Base-by-base conservation (phyloP, 2,329 filamentous ascomycete species). In the Bipolaris cookei region DNA sequence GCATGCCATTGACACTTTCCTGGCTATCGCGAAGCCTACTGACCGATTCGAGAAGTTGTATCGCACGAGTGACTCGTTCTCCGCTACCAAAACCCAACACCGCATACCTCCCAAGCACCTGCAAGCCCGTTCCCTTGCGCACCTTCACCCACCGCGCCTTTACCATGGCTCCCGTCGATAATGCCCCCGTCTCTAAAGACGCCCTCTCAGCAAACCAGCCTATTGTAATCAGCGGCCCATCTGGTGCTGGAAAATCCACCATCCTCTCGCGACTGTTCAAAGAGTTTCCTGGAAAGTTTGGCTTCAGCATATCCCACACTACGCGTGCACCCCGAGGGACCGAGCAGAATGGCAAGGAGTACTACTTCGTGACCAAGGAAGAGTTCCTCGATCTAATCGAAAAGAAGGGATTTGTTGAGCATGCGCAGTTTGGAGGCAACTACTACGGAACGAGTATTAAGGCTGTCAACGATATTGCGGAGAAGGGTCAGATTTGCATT, bases 341-440 rank as follows among this genome's bases (percentile, higher is more conserved):
- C 69, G 93, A 97, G 79, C 70, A 85, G 63, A 77, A 94, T 72
- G 92, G 90, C 71, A 82, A 86, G 39, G 87, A 96, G 77, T 97
- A 97, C 82, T 86, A 89, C 68, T 90, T 90, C 65, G 78, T 91
- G 65, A 80, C 78, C 4, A 71, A 70, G 13, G 78, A 83, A 44
- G 77, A 77, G 11, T 77, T 89, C 62, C 69, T 74, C 38, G 75
- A 81, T n/a, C 62, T 90, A 28, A 72, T 90, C 1, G 80, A 81
- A 0, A 67, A 79, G 20, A 79, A 84, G 54, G 90, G 88, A 10
- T 97, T 97, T 77, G 88, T 97, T 61, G 93, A 97, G 82, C 86
- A 90, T 80, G 93, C 93, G 52, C 81, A 89, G 75, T 97, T 97
- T 76, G 88, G 92, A 38, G 88, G 87, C 52, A 97, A 97, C 79